These are phyloP conservation scores for Harringtonia aguacate DNA, from an alignment of 2,329 filamentous ascomycete genomes.

Conservation along the genomic window DNA sequence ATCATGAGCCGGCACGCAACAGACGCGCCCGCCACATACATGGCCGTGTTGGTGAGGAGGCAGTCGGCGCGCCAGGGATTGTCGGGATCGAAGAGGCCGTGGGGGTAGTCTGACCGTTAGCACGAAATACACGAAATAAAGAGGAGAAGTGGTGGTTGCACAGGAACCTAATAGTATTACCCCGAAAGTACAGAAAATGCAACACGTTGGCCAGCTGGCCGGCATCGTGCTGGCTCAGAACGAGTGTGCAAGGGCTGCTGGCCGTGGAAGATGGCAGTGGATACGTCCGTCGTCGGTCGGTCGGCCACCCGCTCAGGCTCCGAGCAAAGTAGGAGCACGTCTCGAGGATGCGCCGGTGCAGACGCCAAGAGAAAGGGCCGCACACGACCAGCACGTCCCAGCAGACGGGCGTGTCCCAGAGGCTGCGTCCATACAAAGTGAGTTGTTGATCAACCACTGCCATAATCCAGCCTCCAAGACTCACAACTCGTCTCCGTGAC, in stretches of 20 bases:
- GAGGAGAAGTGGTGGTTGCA: too few species aligned
- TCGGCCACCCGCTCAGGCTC: background rate
- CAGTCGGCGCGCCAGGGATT: constrained; percentile 11
- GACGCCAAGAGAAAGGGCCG: constrained; percentile 1
- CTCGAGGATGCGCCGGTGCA: constrained; percentile 8
- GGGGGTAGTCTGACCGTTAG: constrained; percentile 8
- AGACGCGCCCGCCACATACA: constrained; percentile 17
- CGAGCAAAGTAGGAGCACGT: constrained; percentile 6
- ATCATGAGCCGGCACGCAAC: constrained; percentile 16
- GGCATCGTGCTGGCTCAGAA: constrained; percentile 9
- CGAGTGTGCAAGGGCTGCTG: too few species aligned
- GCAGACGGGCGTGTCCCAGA: background rate
- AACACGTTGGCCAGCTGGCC: constrained; percentile 14
- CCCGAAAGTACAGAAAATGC: constrained; percentile 17
- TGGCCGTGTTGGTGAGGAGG: constrained; percentile 14
- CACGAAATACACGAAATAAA: too few species aligned
- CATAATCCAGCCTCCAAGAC: too few species aligned
- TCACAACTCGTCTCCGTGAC: too few species aligned
- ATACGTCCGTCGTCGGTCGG: background rate
- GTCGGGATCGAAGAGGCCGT: constrained; percentile 5
- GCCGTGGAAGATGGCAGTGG: background rate
- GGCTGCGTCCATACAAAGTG: too few species aligned
- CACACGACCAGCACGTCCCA: constrained; percentile 9
- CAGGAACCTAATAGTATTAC: constrained; percentile 5
- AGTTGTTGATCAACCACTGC: too few species aligned